These are phyloP conservation scores for Penicillium sclerotiorum DNA, from an alignment of 2,329 filamentous ascomycete species.

Conservation along the genomic window DNA sequence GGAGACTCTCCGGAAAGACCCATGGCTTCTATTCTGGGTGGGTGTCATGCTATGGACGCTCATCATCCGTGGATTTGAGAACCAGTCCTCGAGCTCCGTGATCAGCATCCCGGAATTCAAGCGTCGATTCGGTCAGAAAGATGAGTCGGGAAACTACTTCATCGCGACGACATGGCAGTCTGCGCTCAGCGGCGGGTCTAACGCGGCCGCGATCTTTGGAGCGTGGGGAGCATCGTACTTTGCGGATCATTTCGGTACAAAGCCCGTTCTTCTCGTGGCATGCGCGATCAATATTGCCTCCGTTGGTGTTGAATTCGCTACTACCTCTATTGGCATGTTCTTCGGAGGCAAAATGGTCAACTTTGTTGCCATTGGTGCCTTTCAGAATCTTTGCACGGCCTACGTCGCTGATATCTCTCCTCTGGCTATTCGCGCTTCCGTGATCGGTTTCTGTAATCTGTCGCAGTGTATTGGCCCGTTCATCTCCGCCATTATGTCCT, in stretches of 20 bases:
- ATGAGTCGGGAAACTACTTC: neutral
- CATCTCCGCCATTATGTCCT: conserved; percentile 7
- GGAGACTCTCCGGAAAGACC: conserved; percentile 1
- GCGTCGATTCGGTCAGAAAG: neutral
- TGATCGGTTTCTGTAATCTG: conserved; percentile 6
- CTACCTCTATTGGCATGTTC: conserved; percentile 5
- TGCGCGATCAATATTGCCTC: conserved; percentile 2
- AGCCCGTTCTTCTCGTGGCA: neutral
- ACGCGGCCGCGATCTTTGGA: conserved; percentile 2
- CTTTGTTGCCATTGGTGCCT: conserved; percentile 5
- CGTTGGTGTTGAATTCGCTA: conserved; percentile 2
- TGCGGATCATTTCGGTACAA: conserved; percentile 1
- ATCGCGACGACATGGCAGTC: conserved; percentile 3
- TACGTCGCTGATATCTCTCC: conserved; percentile 6
- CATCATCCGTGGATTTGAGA: conserved; percentile 4
- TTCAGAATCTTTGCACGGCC: conserved; percentile 5
- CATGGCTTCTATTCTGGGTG: conserved; percentile 7
- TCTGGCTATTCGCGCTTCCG: conserved; percentile 1
- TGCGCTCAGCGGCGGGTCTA: neutral
- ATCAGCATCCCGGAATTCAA: conserved; percentile 8
- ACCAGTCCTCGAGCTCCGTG: conserved; percentile 2
- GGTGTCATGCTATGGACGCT: conserved; percentile 1
- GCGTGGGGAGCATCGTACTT: conserved; percentile 3
- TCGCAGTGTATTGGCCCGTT: conserved; percentile 7
- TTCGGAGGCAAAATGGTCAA: conserved; percentile 6